Percentiles rank a stretch among this genome's conserved stretches.
These are phyloP conservation scores for Penicillium griseofulvum DNA, from an alignment of 2,329 filamentous ascomycete species.

Conservation along the genomic window DNA sequence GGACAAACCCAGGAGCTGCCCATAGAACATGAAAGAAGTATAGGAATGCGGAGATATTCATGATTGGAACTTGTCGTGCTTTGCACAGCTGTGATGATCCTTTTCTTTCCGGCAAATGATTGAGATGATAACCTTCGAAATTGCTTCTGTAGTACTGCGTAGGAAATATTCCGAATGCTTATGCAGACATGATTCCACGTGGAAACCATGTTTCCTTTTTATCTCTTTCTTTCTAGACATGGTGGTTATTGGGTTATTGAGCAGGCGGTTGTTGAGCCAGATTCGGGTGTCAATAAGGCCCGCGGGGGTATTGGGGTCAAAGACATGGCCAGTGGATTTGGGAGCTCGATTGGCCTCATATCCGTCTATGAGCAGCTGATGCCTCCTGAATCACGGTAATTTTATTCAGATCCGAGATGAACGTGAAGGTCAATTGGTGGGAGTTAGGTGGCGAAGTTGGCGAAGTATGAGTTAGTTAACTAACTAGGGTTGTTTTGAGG, in stretches of 20 bases:
- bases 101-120: background rate
- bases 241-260: conserved; percentile 2
- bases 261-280: conserved; percentile 3
- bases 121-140: background rate
- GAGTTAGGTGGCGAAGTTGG: background rate
- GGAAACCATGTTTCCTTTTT: conserved; percentile 14
- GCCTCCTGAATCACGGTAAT: background rate
- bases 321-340: background rate
- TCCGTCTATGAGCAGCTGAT: background rate
- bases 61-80: conserved; percentile 1
- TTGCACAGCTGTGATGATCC: background rate
- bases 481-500: background rate
- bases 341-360: background rate
- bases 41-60: conserved; percentile 23
- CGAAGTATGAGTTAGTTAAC: background rate
- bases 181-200: background rate
- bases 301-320: background rate
- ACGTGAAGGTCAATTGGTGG: background rate
- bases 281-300: conserved; percentile 20
- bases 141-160: background rate
- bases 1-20: conserved; percentile 12
- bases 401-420: background rate
- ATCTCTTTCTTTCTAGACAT: conserved; percentile 4
- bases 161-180: background rate
- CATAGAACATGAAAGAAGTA: conserved; percentile 23